A percentile compares a stretch with the other conserved stretches of the same genome.
phyloP scores from a whole-genome alignment of 2,329 filamentous ascomycete species.

The Penicillium sp. region DNA sequence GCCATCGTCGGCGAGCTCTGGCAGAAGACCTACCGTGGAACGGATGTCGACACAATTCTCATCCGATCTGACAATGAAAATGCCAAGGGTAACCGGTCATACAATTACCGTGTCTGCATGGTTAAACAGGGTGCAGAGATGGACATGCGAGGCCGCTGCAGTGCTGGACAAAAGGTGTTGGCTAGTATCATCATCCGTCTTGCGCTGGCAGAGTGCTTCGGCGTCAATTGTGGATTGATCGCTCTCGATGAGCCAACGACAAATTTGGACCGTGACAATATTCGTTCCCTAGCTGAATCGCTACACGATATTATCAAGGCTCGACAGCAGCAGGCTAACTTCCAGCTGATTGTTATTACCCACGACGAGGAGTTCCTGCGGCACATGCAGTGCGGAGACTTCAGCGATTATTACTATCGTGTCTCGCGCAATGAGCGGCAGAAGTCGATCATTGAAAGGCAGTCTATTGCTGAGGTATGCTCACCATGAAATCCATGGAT shows the following conservation, averaged over 20 bases:
- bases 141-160: constrained; percentile 98
- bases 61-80: constrained; percentile 90
- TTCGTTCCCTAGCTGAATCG: constrained; percentile 80
- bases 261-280: constrained; percentile 94
- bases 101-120: constrained; percentile 99
- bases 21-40: constrained; percentile 94
- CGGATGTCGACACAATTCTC: constrained; percentile 93
- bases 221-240: constrained; percentile 91
- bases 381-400: constrained; percentile 91
- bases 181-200: constrained; percentile 97
- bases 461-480: constrained; percentile 53
- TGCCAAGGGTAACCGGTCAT: constrained; percentile 71
- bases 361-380: constrained; percentile 96
- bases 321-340: constrained; percentile 83
- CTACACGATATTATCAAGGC: constrained; percentile 84
- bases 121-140: constrained; percentile 96
- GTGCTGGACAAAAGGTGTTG: constrained; percentile 92
- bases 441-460: constrained; percentile 79
- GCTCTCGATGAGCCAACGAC: constrained; percentile 97
- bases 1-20: constrained; percentile 93
- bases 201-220: constrained; percentile 93
- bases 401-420: constrained; percentile 87
- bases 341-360: constrained; percentile 97
- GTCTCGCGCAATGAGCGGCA: constrained; percentile 80
- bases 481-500: not conserved